Evolutionary conservation across 306 rosid species (phyloP), one percentile per base, ranked within the genome.

Genomic region (Dryas alaskensis): DNA sequence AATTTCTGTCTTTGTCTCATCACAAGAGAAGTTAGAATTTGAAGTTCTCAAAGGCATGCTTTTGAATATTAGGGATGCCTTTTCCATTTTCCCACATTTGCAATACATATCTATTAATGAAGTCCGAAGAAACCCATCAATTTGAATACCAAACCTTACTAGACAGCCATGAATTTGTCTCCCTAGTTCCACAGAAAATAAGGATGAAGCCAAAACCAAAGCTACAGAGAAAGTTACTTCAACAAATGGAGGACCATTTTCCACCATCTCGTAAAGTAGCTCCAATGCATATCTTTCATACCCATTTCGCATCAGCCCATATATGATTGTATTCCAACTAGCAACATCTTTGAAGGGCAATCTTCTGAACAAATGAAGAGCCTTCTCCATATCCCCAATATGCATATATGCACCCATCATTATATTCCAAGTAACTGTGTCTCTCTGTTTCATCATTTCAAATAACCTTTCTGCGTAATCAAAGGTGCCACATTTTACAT

Each of bases 301-400:
- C 73, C 96, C 91, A 71, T 84, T 80, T 73, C 72, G 89, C 85
- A 85, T 81, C 77, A 93, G 76, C 73, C 97, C 98, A 57, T 86
- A 87, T 27, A 93, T 76, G 47, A 93, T 73, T 37, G 89, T 89
- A 77, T 91, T 91, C 98, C 98, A 93, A 82, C 91, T 93, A 42
- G 86, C 92, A 17, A 85, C 86, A 81, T 89, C 90, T 81, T 83
- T 89, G 73, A 19, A 68, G 69, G 93, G 91, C 78, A 93, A 58
- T 14, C 68, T 84, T 78, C 78, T 76, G 72, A 93, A 93, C 78
- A 93, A 73, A 42, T 81, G 74, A 53, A 93, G 80, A 70, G 96
- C 81, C 70, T 81, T 91, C 67, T 84, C 85, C 72, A 81, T 82
- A 53, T 91, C 81, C 62, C 93, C 88, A 12, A 44, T 64, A 47